Evolutionary conservation across 352 stramenopile genomes (phyloP).

Genomic region (Phytophthora macrochlamydospora): DNA sequence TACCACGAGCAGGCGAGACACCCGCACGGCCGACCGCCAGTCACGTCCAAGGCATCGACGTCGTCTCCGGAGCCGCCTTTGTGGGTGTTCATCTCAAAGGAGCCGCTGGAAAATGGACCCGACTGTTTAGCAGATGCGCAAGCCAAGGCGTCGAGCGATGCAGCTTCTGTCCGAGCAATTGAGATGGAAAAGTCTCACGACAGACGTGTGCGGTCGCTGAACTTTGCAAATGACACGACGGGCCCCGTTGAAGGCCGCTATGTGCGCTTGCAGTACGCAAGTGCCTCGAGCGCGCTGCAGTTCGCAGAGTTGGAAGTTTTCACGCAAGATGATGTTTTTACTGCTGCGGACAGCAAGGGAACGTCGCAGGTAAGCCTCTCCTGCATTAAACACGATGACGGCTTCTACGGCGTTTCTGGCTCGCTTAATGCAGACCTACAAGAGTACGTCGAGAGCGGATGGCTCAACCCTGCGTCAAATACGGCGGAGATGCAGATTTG

Average conservation of each 20-base stretch:
- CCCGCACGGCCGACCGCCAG: slow-evolving; percentile 40
- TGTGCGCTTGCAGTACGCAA: slow-evolving; percentile 65
- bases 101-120: slow-evolving; percentile 30
- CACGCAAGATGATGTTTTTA: slow-evolving; percentile 11
- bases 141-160: slow-evolving; percentile 15
- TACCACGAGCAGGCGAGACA: slow-evolving; percentile 71
- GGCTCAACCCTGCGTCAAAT: slow-evolving; percentile 51
- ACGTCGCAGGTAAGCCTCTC: neutral
- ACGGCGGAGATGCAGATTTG: slow-evolving; percentile 57
- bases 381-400: slow-evolving; percentile 41
- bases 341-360: neutral
- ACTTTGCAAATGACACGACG: slow-evolving; percentile 9
- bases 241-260: slow-evolving; percentile 42
- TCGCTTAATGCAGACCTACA: slow-evolving; percentile 42
- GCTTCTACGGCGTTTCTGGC: slow-evolving; percentile 61
- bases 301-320: slow-evolving; percentile 78
- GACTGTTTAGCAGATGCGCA: slow-evolving; percentile 25
- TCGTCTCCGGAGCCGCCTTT: slow-evolving; percentile 40
- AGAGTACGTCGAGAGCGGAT: slow-evolving; percentile 64
- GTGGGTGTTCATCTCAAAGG: slow-evolving; percentile 66
- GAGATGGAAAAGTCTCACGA: slow-evolving; percentile 28
- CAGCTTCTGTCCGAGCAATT: slow-evolving; percentile 23
- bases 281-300: slow-evolving; percentile 42
- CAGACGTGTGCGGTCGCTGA: slow-evolving; percentile 28
- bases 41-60: slow-evolving; percentile 38